phyloP scores from a whole-genome alignment of 179 eudicot species.

The Nepenthes alata region DNA sequence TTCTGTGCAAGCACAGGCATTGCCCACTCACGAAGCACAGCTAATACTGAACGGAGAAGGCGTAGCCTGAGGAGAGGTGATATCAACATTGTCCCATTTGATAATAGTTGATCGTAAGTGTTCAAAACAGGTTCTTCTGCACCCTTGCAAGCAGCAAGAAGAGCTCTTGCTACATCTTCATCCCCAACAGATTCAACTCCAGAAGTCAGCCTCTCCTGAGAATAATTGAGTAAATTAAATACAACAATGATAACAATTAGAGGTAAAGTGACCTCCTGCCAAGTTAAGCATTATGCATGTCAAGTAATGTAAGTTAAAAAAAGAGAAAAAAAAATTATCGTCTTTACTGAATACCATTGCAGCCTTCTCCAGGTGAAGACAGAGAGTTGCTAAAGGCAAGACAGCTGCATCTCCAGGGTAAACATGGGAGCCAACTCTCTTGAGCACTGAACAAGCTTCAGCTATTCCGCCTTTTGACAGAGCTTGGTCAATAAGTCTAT shows the following conservation, averaged over 20 bases:
- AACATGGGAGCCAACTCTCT: slow-evolving; percentile 82
- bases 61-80: slow-evolving; percentile 68
- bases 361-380: slow-evolving; percentile 96
- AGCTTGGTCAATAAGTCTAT: slow-evolving; percentile 88
- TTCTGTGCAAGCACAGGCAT: slow-evolving; percentile 66
- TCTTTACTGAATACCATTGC: slow-evolving; percentile 44
- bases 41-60: slow-evolving; percentile 73
- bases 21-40: slow-evolving; percentile 86
- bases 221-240: not conserved
- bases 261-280: not conserved
- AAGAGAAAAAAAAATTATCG: not conserved
- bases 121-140: slow-evolving; percentile 82
- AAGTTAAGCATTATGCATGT: no score
- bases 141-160: slow-evolving; percentile 85
- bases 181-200: slow-evolving; percentile 75
- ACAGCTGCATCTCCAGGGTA: slow-evolving; percentile 88
- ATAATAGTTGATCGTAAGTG: slow-evolving; percentile 70
- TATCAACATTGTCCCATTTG: slow-evolving; percentile 69
- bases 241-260: not conserved
- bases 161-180: slow-evolving; percentile 88
- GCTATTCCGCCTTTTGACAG: slow-evolving; percentile 75
- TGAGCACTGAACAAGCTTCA: slow-evolving; percentile 85
- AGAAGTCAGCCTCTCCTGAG: slow-evolving; percentile 59
- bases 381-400: slow-evolving; percentile 79
- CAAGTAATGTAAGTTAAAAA: not conserved